Base-by-base conservation (phyloP, 1,139 yeast genomes). In the Yamadazyma triangularis region DNA sequence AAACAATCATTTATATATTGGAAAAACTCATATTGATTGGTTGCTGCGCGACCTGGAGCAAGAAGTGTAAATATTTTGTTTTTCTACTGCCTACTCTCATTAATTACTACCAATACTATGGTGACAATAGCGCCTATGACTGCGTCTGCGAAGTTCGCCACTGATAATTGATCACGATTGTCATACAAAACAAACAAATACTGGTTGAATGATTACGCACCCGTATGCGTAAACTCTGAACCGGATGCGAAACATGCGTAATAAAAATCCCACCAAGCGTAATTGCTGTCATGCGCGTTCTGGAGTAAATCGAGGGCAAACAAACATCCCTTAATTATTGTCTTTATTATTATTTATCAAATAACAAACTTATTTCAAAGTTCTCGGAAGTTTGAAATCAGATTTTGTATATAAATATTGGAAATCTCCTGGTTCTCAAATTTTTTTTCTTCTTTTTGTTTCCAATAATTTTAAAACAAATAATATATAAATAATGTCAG, bases 401-500 rank as follows among this genome's bases (percentile, higher is more conserved):
- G n/a, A n/a, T n/a, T 22, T 27, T 27, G 25, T 27, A 27, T 27
- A 27, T 22, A 27, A 27, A 19, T 25, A 16, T 19, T 27, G 22
- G 15, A 15, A 14, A 28, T 33, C 32, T 31, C 32, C 35, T 31
- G 27, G 26, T 30, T 28, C 25, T 23, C 19, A 25, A 29, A 24
- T 25, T 26, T 15, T 24, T 28, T 22, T 30, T 26, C 15, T 26
- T 23, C 25, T 6, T 31, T 26, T 25, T 28, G 27, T 29, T 28
- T 28, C 19, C 23, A 15, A 34, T 24, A 23, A 20, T 22, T 22
- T 20, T 27, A 22, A 27, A 27, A 15, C 22, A 30, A 20, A 21
- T 21, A 21, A 8, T 10, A 21, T 23, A 31, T 24, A 16, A 27
- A 43, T 10, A 77, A 88, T 87, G 96, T 85, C 96, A 64, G 96